Evolutionary conservation across 768 basidiomycete genomes (phyloP).

Genomic region (Podaxis sp.): DNA sequence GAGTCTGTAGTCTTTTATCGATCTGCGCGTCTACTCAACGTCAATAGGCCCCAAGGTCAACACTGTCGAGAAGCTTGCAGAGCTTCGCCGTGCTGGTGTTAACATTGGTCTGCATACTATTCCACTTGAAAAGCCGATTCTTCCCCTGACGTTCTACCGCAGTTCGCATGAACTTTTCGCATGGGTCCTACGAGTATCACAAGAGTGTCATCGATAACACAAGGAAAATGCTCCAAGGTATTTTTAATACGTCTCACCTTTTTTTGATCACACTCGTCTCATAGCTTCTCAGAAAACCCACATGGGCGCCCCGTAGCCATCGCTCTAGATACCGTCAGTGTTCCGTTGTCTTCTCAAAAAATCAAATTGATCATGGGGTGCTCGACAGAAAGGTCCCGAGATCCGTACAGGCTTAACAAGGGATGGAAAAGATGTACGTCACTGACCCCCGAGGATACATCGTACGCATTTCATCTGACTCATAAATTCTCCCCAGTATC

Average conservation of each 20-base stretch:
- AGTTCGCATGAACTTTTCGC: constrained; percentile 99
- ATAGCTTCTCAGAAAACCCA: constrained; percentile 52
- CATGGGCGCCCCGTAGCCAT: constrained; percentile 92
- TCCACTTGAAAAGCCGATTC: not conserved
- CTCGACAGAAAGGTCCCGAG: constrained; percentile 92
- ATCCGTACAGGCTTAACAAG: constrained; percentile 96
- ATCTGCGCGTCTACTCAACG: constrained; percentile 10
- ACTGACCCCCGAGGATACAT: not conserved
- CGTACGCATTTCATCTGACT: not conserved
- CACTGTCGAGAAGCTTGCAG: constrained; percentile 80
- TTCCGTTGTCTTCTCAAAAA: not conserved
- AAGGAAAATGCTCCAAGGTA: constrained; percentile 78
- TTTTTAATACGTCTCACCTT: constrained; percentile 23
- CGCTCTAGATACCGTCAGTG: constrained; percentile 90
- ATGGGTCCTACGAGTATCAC: constrained; percentile 98
- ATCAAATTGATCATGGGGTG: constrained; percentile 3
- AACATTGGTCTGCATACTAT: constrained; percentile 81
- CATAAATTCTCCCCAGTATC: constrained; percentile 48
- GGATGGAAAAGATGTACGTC: constrained; percentile 80
- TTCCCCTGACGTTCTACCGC: constrained; percentile 14
- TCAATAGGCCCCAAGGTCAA: constrained; percentile 89
- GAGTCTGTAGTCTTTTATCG: constrained; percentile 23
- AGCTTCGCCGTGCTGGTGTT: constrained; percentile 88
- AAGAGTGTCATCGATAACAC: constrained; percentile 99
- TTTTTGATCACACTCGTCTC: constrained; percentile 12